Base-by-base conservation (phyloP, 1,284 basidiomycete species). In the Abortiporus biennis region DNA sequence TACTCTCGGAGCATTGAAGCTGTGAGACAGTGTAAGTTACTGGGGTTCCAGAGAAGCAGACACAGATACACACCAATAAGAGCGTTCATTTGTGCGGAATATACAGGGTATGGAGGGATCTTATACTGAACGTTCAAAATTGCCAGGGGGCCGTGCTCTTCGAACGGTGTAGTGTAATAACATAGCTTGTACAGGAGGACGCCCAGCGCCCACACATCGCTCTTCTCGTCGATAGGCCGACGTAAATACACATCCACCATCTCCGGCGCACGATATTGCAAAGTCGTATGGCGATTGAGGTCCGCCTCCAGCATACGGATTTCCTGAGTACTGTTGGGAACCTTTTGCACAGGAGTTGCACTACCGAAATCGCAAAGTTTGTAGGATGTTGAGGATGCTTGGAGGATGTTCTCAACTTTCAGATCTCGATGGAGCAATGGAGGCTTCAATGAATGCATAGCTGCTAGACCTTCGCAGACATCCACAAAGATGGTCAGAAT, bases 331-430 rank as follows among this genome's bases (percentile, higher is more conserved):
- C 74, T 82, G 5, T 80, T 67, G 13, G 92, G 90, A 6, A 88
- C 74, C 44, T 77, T 74, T 12, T 82, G 67, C 2, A 92, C 82
- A 1, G 82, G 78, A 0, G 85, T 85, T 2, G 95, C 88, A 20
- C 92, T 96, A 32, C 96, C 96, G 65, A 99, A 99, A 62, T 99
- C 96, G 63, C 96, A 99, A 12, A 99, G 75, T 64, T 99, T 99
- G 76, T 86, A 99, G 2, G 82, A 80, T 15, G 81, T 80, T 6
- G 68, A 63, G 20, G 77, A 79, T 42, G 80, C 80, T 61, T 84
- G 88, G 0, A 99, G 79, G 54, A 99, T 97, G 63, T 99, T 99
- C 65, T 99, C 96, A 32, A 97, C 92, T 67, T 99, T 99, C 58
- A 99, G 80, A 66, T 99, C 96, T 32, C 96, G 89, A 61, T 99